A percentile compares a stretch with the other conserved stretches of the same genome.
phyloP scores from a whole-genome alignment of 2,329 filamentous ascomycete genomes.

The Fusarium coicis region DNA sequence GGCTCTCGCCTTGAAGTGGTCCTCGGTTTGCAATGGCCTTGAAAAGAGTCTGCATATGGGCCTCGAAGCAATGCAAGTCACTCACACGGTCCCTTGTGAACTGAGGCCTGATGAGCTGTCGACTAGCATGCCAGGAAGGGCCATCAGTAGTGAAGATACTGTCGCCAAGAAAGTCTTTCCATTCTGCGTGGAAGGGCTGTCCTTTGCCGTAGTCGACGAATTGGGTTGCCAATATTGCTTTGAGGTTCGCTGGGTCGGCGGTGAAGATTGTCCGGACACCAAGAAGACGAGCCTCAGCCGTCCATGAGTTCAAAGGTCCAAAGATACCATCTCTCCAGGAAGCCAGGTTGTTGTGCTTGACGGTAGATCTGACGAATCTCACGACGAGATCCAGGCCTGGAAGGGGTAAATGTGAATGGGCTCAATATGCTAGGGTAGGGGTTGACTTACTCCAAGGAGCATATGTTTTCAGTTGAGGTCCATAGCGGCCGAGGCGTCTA shows the following conservation, averaged over 20 bases:
- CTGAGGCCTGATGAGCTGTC: constrained; percentile 86
- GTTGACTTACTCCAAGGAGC: constrained; percentile 59
- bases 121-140: constrained; percentile 79
- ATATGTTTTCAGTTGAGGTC: constrained; percentile 49
- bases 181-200: constrained; percentile 76
- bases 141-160: constrained; percentile 85
- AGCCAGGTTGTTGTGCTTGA: constrained; percentile 66
- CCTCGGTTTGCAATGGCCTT: constrained; percentile 70
- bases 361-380: constrained; percentile 63
- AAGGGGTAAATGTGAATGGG: background rate
- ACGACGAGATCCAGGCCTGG: constrained; percentile 73
- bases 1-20: constrained; percentile 66
- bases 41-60: constrained; percentile 80
- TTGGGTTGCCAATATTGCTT: constrained; percentile 87
- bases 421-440: background rate
- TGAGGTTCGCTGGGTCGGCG: constrained; percentile 88
- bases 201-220: constrained; percentile 89
- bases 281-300: constrained; percentile 67
- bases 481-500: constrained; percentile 57
- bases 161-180: constrained; percentile 79
- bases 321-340: constrained; percentile 68
- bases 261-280: constrained; percentile 77
- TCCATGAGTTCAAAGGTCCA: constrained; percentile 57
- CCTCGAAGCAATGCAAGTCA: constrained; percentile 84
- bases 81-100: constrained; percentile 87